Evolutionary conservation across 225 moss, liverwort and hornwort species (phyloP).

Genomic region (Pseudisothecium myosuroides): DNA sequence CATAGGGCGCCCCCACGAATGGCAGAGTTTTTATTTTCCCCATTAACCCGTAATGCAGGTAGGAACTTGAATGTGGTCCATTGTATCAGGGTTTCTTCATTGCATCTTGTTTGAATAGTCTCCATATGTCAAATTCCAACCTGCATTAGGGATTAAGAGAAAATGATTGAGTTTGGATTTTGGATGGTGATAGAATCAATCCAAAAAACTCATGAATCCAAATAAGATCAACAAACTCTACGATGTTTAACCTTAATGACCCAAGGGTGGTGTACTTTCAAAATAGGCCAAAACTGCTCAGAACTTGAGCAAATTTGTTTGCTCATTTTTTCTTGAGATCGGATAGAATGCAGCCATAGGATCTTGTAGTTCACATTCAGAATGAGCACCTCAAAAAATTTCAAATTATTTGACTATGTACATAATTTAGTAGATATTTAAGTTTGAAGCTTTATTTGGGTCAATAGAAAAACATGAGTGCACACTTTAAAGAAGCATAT

Average conservation of each 20-base stretch:
- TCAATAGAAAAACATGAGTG: no score
- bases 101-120: no score
- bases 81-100: no score
- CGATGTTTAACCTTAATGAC: neutral
- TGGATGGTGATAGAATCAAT: neutral
- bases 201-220: neutral
- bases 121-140: no score
- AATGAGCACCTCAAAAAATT: neutral
- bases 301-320: neutral
- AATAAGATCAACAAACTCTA: neutral
- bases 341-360: accelerated
- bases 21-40: neutral
- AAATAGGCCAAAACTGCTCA: neutral
- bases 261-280: neutral
- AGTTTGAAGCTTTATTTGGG: neutral
- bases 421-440: neutral
- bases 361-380: neutral
- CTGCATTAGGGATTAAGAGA: no score
- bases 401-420: neutral
- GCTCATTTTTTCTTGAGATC: neutral
- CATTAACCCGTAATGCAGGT: no score
- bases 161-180: neutral
- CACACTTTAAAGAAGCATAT: no score
- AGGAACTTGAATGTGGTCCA: no score
- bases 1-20: accelerated